Evolutionary conservation across 768 basidiomycete species (phyloP).

Genomic region (Pisolithus microcarpus): DNA sequence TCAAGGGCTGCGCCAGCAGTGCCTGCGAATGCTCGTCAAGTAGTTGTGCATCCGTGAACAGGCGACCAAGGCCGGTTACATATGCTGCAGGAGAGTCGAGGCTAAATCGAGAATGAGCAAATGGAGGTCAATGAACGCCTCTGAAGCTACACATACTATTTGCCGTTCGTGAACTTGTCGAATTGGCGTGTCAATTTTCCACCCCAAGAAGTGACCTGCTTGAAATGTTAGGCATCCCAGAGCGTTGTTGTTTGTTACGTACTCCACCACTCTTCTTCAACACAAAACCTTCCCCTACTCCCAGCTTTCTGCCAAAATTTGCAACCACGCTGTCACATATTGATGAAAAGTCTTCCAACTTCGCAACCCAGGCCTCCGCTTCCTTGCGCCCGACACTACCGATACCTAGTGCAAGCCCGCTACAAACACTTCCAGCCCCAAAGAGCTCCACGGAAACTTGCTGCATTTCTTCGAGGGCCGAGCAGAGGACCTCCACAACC

Average conservation of each 20-base stretch:
- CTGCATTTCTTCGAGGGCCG: conserved; percentile 75
- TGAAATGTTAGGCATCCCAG: conserved; percentile 7
- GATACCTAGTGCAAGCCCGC: conserved; percentile 66
- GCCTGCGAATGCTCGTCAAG: conserved; percentile 84
- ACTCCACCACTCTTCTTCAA: conserved; percentile 68
- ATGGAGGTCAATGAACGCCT: conserved; percentile 2
- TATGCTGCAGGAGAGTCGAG: conserved; percentile 85
- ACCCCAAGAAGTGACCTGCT: conserved; percentile 58
- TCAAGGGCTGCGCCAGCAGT: conserved; percentile 52
- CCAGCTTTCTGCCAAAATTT: conserved; percentile 81
- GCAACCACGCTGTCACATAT: conserved; percentile 76
- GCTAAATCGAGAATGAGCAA: conserved; percentile 33
- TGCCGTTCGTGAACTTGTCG: conserved; percentile 82
- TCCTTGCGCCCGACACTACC: conserved; percentile 71
- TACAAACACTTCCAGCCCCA: conserved; percentile 73
- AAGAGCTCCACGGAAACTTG: conserved; percentile 64
- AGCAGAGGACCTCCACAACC: conserved; percentile 71
- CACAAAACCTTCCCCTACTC: conserved; percentile 82
- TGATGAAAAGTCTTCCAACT: conserved; percentile 72
- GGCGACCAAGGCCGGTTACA: conserved; percentile 63
- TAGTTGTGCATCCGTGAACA: conserved; percentile 71
- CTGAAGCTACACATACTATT: conserved; percentile 53
- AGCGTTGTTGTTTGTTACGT: conserved; percentile 16
- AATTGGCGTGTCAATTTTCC: conserved; percentile 67
- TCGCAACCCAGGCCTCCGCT: conserved; percentile 69